Percentiles rank a stretch among this genome's conserved stretches.
Conservation (phyloP, 805 yeast species). For the Cyberlindnera mrakii region DNA sequence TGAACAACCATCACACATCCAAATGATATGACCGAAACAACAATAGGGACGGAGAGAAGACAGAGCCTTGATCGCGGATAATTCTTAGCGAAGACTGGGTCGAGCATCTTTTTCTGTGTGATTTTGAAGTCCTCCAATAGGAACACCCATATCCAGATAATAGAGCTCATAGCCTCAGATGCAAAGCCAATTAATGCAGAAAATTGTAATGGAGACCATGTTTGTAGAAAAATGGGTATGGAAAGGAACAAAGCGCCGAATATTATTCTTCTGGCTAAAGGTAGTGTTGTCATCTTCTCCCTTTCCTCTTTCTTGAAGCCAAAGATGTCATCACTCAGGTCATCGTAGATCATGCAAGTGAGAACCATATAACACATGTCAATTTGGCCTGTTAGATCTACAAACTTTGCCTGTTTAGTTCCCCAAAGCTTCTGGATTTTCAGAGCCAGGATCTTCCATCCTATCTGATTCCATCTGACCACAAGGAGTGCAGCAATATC, state of each 20-base stretch:
- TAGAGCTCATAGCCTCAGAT: not conserved
- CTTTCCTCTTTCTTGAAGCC: conserved; percentile 6
- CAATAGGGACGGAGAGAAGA: conserved; percentile 7
- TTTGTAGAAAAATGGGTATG: not conserved
- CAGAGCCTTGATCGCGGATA: conserved; percentile 4
- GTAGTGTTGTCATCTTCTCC: conserved; percentile 1
- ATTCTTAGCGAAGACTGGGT: conserved; percentile 10
- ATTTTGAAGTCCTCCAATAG: conserved; percentile 13
- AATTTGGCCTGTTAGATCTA: not conserved
- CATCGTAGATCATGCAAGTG: conserved; percentile 3
- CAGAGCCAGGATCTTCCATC: not conserved
- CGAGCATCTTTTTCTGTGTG: conserved; percentile 9
- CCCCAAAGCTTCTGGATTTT: not conserved
- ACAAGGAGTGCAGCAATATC: conserved; percentile 1
- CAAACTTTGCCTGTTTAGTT: not conserved
- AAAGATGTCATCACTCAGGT: conserved; percentile 11
- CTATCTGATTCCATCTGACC: not conserved
- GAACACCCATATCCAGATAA: conserved; percentile 15
- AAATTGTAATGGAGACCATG: conserved; percentile 6
- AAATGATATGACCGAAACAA: not conserved
- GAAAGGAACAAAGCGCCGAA: conserved; percentile 5
- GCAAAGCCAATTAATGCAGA: not conserved
- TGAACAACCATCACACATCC: not conserved
- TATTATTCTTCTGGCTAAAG: conserved; percentile 2
- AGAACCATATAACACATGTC: not conserved